phyloP scores from a whole-genome alignment of 2,329 filamentous ascomycete species.

The Aspergillus glaucus region DNA sequence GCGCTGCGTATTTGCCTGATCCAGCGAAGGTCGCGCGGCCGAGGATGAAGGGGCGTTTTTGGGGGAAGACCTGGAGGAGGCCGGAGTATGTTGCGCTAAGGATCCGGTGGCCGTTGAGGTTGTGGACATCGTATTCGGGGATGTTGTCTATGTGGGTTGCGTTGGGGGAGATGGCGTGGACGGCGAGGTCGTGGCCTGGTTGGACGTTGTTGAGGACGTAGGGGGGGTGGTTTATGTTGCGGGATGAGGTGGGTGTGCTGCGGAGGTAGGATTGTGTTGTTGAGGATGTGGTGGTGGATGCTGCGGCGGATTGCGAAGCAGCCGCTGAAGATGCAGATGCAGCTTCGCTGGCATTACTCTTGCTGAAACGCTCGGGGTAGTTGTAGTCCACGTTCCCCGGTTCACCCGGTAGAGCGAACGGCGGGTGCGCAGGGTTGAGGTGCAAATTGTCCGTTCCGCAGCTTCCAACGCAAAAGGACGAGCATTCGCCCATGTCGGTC shows the following conservation, averaged over 20 bases:
- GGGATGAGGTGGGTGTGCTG: conserved; percentile 54
- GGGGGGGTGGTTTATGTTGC: conserved; percentile 66
- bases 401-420: conserved; percentile 60
- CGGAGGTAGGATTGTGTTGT: conserved; percentile 47
- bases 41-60: conserved; percentile 75
- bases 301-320: conserved; percentile 45
- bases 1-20: conserved; percentile 66
- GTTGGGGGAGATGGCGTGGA: conserved; percentile 68
- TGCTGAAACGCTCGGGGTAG: conserved; percentile 64
- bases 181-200: conserved; percentile 57
- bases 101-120: conserved; percentile 68
- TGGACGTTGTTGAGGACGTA: conserved; percentile 70
- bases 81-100: conserved; percentile 70
- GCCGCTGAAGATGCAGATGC: conserved; percentile 52
- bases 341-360: conserved; percentile 63
- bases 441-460: conserved; percentile 62
- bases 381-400: conserved; percentile 52
- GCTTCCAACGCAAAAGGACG: conserved; percentile 63
- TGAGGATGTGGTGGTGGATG: conserved; percentile 23
- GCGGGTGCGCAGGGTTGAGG: conserved; percentile 62
- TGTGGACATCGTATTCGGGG: conserved; percentile 77
- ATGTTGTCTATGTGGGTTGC: conserved; percentile 68
- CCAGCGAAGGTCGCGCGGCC: conserved; percentile 76
- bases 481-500: conserved; percentile 59
- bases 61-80: conserved; percentile 57